These are phyloP conservation scores for Rhytidiadelphus loreus DNA, from an alignment of 225 moss, liverwort and hornwort species.

Conservation along the genomic window DNA sequence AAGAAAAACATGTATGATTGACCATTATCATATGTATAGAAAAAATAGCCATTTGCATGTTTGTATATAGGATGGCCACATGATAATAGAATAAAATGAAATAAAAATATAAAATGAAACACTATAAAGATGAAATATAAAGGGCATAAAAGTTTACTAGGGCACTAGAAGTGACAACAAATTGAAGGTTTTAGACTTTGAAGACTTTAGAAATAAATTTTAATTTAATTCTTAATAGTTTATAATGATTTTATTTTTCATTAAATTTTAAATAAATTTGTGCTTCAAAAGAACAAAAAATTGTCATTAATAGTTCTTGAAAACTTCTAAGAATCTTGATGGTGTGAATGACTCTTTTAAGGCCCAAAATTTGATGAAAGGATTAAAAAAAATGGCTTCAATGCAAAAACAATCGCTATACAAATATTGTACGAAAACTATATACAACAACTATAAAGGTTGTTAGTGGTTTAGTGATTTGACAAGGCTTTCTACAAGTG, in stretches of 20 bases:
- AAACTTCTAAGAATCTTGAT: neutral
- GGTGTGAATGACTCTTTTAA: neutral
- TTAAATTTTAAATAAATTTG: neutral
- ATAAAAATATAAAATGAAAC: neutral
- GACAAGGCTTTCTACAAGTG: neutral
- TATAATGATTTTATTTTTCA: neutral
- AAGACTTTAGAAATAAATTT: neutral
- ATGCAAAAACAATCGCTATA: neutral
- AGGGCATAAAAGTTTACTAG: neutral
- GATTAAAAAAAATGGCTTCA: neutral
- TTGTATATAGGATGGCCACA: too few relatives aligned
- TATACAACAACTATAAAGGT: neutral
- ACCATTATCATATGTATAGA: neutral
- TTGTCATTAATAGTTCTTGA: neutral
- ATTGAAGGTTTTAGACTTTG: neutral
- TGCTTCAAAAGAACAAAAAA: neutral
- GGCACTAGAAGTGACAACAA: accelerated
- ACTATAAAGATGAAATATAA: neutral
- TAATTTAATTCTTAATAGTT: neutral
- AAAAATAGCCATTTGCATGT: too few relatives aligned
- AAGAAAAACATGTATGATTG: neutral
- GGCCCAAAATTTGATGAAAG: too few relatives aligned
- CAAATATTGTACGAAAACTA: accelerated
- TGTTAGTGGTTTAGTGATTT: neutral
- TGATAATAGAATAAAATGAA: too few relatives aligned